Evolutionary conservation across 805 yeast species (phyloP).

Genomic region (Ogataea pignaliae): DNA sequence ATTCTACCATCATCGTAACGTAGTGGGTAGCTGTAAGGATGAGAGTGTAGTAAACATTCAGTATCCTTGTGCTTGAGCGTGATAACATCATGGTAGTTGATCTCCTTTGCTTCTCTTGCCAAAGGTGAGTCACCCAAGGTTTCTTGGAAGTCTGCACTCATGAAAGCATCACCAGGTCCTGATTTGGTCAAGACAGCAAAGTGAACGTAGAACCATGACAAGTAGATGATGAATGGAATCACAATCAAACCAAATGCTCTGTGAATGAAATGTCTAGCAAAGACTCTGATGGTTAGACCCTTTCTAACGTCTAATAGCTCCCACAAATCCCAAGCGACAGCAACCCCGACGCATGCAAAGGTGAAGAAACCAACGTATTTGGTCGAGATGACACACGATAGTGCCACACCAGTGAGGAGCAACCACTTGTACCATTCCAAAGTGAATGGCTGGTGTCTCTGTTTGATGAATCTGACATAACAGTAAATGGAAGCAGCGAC

Average conservation of each 20-base stretch:
- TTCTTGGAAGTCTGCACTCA: slow-evolving; percentile 95
- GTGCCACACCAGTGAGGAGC: slow-evolving; percentile 71
- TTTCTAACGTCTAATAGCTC: slow-evolving; percentile 65
- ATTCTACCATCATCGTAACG: slow-evolving; percentile 96
- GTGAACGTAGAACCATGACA: slow-evolving; percentile 90
- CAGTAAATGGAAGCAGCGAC: slow-evolving; percentile 78
- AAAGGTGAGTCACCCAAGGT: slow-evolving; percentile 79
- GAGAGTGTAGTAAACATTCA: slow-evolving; percentile 79
- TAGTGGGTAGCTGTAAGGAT: slow-evolving; percentile 68
- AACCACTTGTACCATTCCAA: slow-evolving; percentile 86
- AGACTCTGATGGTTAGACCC: slow-evolving; percentile 54
- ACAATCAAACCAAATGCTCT: slow-evolving; percentile 69
- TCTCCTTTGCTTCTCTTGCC: slow-evolving; percentile 63
- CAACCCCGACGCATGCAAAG: slow-evolving; percentile 79
- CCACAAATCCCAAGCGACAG: slow-evolving; percentile 88
- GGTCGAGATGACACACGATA: slow-evolving; percentile 91
- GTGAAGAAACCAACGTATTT: slow-evolving; percentile 96
- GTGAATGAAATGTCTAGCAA: slow-evolving; percentile 67
- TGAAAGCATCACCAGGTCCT: slow-evolving; percentile 94
- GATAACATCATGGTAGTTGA: slow-evolving; percentile 71
- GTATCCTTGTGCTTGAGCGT: slow-evolving; percentile 82
- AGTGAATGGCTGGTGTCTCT: slow-evolving; percentile 63
- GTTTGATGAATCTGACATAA: slow-evolving; percentile 74
- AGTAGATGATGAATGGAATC: slow-evolving; percentile 75
- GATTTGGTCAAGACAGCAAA: slow-evolving; percentile 76